Conservation (phyloP, 169 alveolate species). For the Cryptosporidium ryanae region DNA sequence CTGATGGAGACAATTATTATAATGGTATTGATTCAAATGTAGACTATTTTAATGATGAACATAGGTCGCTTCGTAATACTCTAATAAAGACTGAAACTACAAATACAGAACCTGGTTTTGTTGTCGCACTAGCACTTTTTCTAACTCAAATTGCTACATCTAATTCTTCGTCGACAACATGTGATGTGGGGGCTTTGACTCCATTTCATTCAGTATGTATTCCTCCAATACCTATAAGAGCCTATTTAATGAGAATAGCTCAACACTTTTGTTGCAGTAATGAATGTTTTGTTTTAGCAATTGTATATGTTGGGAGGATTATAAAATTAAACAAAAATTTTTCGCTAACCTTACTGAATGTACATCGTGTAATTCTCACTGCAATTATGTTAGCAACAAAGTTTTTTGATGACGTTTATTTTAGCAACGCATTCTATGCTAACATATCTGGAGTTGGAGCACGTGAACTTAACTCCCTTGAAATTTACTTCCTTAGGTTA, state of each 20-base stretch:
- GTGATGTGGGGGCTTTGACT: conserved; percentile 81
- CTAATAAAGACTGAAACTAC: conserved; percentile 2
- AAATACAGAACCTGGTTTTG: conserved; percentile 78
- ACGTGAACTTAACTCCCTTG: conserved; percentile 90
- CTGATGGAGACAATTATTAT: not conserved
- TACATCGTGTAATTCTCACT: conserved; percentile 89
- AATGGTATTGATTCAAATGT: not conserved
- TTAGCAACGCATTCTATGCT: conserved; percentile 90
- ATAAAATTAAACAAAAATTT: conserved; percentile 81
- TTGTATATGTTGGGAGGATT: conserved; percentile 86
- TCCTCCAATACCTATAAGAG: conserved; percentile 87
- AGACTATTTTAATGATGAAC: not conserved
- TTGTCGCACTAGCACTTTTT: conserved; percentile 76
- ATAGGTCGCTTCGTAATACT: too few relatives aligned
- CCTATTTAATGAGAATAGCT: conserved; percentile 86
- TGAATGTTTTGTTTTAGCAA: conserved; percentile 87
- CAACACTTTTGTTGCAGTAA: conserved; percentile 88
- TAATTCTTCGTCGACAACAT: conserved; percentile 57
- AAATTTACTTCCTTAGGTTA: conserved; percentile 86
- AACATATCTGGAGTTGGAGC: conserved; percentile 93
- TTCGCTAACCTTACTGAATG: conserved; percentile 83
- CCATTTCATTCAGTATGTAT: conserved; percentile 88
- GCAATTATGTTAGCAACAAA: conserved; percentile 92
- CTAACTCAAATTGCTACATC: conserved; percentile 78
- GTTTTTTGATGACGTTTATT: conserved; percentile 92